A percentile compares a stretch with the other conserved stretches of the same genome.
These are phyloP conservation scores for Paracoccidioides brasiliensis DNA, from an alignment of 2,329 filamentous ascomycete species.

Conservation along the genomic window DNA sequence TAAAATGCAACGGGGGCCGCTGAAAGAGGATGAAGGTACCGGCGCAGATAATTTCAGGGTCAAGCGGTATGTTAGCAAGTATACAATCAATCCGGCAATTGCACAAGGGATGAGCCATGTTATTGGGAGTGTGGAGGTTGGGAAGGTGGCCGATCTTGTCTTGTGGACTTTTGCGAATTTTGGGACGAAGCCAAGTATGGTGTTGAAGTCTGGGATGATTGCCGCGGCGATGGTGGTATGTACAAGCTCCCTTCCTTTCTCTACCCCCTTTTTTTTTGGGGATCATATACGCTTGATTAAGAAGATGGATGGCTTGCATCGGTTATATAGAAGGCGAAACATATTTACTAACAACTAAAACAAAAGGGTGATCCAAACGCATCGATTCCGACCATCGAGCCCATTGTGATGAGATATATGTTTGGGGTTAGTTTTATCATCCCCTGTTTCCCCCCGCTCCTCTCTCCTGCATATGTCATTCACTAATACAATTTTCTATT, in stretches of 20 bases:
- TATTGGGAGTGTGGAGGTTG: conserved; percentile 74
- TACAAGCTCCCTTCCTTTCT: conserved; percentile 6
- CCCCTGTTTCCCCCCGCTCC: neutral
- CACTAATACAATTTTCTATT: neutral
- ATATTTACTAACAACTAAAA: neutral
- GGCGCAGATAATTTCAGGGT: conserved; percentile 83
- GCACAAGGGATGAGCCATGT: conserved; percentile 82
- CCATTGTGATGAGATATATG: conserved; percentile 72
- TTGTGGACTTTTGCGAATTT: conserved; percentile 79
- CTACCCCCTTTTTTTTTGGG: neutral
- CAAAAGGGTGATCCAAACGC: conserved; percentile 62
- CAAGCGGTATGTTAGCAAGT: conserved; percentile 87
- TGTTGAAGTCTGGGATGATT: conserved; percentile 83
- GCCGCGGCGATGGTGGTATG: conserved; percentile 69
- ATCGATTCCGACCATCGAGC: conserved; percentile 79
- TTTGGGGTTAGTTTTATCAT: conserved; percentile 44
- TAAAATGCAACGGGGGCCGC: conserved; percentile 63
- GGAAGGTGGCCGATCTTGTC: conserved; percentile 80
- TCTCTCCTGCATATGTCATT: neutral
- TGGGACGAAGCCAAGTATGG: conserved; percentile 66
- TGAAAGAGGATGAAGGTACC: conserved; percentile 66
- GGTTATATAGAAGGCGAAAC: neutral
- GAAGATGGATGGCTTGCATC: neutral
- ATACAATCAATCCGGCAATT: conserved; percentile 87
- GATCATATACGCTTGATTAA: neutral